These are phyloP conservation scores for Ichthyophthirius multifiliis DNA, from an alignment of 169 alveolate genomes.

Conservation along the genomic window DNA sequence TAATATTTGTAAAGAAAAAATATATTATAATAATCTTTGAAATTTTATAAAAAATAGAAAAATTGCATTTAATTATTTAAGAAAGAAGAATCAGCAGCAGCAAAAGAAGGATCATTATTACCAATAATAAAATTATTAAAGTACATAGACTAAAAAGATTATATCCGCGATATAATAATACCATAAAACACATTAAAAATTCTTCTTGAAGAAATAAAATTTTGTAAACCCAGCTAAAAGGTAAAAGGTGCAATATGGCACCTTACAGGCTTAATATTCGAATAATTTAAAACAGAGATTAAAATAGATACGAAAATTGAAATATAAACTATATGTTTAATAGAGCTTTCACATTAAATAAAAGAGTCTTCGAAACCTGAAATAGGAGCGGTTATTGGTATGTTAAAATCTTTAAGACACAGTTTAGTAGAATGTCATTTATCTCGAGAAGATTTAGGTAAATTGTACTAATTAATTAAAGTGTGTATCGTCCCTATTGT, in stretches of 20 bases:
- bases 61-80: conserved; percentile 10
- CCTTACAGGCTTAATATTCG: not conserved
- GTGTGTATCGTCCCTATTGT: not conserved
- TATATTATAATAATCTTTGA: not conserved
- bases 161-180: not conserved
- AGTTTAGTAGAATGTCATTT: not conserved
- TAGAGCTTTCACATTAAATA: not conserved
- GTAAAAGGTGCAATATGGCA: conserved; percentile 14
- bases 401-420: conserved; percentile 24
- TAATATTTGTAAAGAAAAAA: not conserved
- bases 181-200: not conserved
- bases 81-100: conserved; percentile 21
- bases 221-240: not conserved
- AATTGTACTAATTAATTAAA: not conserved
- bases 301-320: not conserved
- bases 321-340: not conserved
- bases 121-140: conserved; percentile 24
- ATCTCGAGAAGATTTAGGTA: not conserved
- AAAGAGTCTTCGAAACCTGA: conserved; percentile 23
- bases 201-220: not conserved
- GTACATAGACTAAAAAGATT: not conserved
- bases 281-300: not conserved
- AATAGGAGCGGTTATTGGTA: not conserved
- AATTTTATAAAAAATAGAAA: not conserved
- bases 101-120: conserved; percentile 20